These are phyloP conservation scores for Venustampulla echinocandica DNA, from an alignment of 495 filamentous ascomycete species.

Conservation along the genomic window DNA sequence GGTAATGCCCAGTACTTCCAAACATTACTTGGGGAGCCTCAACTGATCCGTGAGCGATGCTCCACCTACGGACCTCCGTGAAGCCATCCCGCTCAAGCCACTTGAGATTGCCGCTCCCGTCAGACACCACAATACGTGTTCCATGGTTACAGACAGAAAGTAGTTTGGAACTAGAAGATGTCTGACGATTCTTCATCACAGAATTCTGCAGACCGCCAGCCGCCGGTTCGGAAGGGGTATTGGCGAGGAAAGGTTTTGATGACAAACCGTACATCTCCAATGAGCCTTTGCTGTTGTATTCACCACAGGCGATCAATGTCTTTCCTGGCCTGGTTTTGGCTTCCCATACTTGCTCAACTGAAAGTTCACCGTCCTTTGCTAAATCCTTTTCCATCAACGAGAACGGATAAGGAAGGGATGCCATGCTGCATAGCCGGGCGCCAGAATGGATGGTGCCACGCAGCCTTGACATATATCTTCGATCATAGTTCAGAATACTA, in stretches of 20 bases:
- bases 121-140: conserved; percentile 73
- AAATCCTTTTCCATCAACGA: conserved; percentile 44
- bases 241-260: conserved; percentile 26
- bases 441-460: conserved; percentile 74
- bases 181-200: conserved; percentile 67
- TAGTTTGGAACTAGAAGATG: conserved; percentile 69
- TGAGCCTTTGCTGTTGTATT: conserved; percentile 88
- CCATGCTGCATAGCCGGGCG: conserved; percentile 67
- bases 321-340: conserved; percentile 42
- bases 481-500: conserved; percentile 81
- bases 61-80: conserved; percentile 68
- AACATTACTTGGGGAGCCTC: conserved; percentile 34
- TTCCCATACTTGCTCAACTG: conserved; percentile 40
- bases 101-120: conserved; percentile 75
- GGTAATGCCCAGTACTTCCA: conserved; percentile 31
- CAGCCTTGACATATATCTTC: conserved; percentile 74
- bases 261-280: conserved; percentile 75
- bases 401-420: conserved; percentile 63
- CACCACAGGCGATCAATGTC: conserved; percentile 76
- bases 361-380: conserved; percentile 41
- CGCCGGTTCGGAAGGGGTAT: conserved; percentile 29
- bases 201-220: conserved; percentile 32
- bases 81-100: conserved; percentile 88
- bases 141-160: conserved; percentile 81
- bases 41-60: conserved; percentile 47